Percentiles rank a stretch among this genome's conserved stretches.
These are phyloP conservation scores for Haematococcus sp. DNA, from an alignment of 139 green algal species.

Conservation along the genomic window DNA sequence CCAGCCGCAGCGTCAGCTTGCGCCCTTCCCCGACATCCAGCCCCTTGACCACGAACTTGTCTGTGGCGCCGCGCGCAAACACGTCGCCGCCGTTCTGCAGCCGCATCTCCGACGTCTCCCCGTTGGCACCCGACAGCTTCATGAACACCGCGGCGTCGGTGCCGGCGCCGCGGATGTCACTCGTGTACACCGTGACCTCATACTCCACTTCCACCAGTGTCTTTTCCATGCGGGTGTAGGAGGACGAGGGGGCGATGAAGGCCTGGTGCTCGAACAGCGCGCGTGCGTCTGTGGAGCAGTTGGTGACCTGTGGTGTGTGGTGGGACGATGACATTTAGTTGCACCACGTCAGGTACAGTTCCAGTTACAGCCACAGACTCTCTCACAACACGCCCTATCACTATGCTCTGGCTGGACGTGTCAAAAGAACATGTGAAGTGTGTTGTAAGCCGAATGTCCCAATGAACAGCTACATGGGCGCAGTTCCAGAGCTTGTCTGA, in stretches of 20 bases:
- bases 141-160: conserved; percentile 58
- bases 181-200: conserved; percentile 20
- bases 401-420: too few species aligned
- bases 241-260: background rate
- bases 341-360: too few species aligned
- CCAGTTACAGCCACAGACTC: too few species aligned
- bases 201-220: background rate
- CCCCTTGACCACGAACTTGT: conserved; percentile 9
- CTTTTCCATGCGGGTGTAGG: background rate
- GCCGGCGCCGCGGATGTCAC: conserved; percentile 44
- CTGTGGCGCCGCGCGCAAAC: background rate
- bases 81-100: background rate
- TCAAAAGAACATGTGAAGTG: too few species aligned
- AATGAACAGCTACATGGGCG: too few species aligned
- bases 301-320: too few species aligned
- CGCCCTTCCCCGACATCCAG: background rate
- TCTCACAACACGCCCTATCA: too few species aligned
- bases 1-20: background rate
- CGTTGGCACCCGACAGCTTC: conserved; percentile 39
- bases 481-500: too few species aligned
- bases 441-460: too few species aligned
- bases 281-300: background rate
- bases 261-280: conserved; percentile 12
- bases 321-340: too few species aligned
- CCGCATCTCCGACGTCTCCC: background rate